Conservation (phyloP, 139 green algal genomes). For the Pleodorina starrii region DNA sequence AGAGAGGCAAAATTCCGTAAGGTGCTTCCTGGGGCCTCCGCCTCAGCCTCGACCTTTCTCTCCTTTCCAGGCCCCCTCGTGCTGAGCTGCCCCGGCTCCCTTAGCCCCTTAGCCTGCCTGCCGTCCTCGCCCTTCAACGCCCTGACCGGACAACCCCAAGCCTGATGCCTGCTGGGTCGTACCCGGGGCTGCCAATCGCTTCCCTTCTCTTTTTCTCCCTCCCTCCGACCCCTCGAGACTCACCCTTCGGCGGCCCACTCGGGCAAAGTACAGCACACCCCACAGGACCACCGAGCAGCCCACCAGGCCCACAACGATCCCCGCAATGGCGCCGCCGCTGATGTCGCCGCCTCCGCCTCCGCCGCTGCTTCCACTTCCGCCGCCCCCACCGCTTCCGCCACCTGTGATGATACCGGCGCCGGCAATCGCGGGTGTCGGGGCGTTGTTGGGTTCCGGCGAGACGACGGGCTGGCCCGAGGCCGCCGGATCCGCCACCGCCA, state of each 20-base stretch:
- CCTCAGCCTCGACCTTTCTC: too few relatives aligned
- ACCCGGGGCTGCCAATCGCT: too few relatives aligned
- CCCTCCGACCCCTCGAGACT: neutral
- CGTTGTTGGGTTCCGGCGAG: neutral
- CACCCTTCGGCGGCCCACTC: neutral
- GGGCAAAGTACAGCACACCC: conserved; percentile 26
- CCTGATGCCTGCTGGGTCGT: too few relatives aligned
- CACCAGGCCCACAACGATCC: conserved; percentile 21
- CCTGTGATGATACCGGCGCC: neutral
- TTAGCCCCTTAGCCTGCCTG: too few relatives aligned
- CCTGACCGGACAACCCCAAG: too few relatives aligned
- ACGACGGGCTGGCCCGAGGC: neutral
- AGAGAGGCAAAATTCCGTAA: too few relatives aligned
- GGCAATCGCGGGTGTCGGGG: neutral
- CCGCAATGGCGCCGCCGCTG: neutral
- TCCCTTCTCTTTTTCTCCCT: too few relatives aligned
- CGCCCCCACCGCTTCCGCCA: too few relatives aligned
- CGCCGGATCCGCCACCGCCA: neutral
- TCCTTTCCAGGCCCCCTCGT: too few relatives aligned
- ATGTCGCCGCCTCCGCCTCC: neutral
- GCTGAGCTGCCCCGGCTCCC: too few relatives aligned
- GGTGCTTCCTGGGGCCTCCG: too few relatives aligned
- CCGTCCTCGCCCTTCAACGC: too few relatives aligned
- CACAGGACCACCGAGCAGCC: neutral
- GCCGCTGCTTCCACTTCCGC: neutral